These are phyloP conservation scores for Picea sitchensis DNA, from an alignment of 75 land plant species.

Conservation along the genomic window DNA sequence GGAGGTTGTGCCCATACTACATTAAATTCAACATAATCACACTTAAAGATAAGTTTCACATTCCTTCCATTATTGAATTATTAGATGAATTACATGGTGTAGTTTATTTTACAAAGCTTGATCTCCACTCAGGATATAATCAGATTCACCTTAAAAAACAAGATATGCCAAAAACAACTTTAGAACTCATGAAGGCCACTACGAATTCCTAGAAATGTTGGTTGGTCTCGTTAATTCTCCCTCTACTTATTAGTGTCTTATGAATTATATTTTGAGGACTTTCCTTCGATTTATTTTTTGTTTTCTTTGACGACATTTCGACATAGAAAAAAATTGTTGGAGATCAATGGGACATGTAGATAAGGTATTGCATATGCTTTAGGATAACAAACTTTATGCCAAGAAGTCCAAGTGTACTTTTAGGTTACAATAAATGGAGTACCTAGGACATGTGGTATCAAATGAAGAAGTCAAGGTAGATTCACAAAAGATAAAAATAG, in stretches of 20 bases:
- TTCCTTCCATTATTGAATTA: background rate
- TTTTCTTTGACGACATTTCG: background rate
- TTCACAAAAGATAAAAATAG: background rate
- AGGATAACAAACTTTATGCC: background rate
- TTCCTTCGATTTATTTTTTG: background rate
- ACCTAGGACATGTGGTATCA: background rate
- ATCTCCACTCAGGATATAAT: background rate
- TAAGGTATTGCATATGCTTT: background rate
- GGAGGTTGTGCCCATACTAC: background rate
- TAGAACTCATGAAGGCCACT: background rate
- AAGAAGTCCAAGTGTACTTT: background rate
- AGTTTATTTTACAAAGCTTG: background rate
- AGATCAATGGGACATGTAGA: background rate
- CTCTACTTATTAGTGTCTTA: background rate
- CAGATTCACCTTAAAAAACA: background rate
- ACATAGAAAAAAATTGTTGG: background rate
- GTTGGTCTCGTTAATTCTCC: background rate
- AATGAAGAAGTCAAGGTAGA: background rate
- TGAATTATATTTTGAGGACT: background rate
- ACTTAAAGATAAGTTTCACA: background rate
- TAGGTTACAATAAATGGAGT: background rate
- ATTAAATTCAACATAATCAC: background rate
- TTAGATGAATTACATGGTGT: background rate
- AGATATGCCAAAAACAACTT: background rate
- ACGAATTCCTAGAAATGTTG: background rate